Percentiles rank a stretch among this genome's conserved stretches.
Conservation (phyloP, 2,329 filamentous ascomycete genomes). For the Fusarium musae region DNA sequence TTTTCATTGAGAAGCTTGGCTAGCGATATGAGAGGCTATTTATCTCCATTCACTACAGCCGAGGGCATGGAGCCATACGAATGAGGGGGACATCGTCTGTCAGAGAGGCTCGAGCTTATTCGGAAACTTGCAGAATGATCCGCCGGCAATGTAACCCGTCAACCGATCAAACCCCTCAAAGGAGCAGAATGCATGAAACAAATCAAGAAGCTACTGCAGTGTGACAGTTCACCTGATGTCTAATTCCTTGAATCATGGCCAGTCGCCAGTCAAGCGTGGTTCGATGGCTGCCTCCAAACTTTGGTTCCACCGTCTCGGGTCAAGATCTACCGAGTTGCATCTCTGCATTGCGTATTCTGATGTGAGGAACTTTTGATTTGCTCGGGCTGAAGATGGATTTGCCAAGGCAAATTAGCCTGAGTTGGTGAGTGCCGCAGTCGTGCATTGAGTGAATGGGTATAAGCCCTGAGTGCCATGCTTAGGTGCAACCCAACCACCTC, state of each 20-base stretch:
- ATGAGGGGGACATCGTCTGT: not conserved
- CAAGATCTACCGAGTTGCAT: slow-evolving; percentile 17
- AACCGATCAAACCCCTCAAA: slow-evolving; percentile 2
- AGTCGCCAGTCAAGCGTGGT: not conserved
- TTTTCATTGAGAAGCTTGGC: not conserved
- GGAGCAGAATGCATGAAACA: not conserved
- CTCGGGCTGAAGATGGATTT: not conserved
- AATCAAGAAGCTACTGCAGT: not conserved
- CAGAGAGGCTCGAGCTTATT: not conserved
- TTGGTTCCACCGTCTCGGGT: slow-evolving; percentile 24
- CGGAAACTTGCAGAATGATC: slow-evolving; percentile 5
- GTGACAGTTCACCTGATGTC: slow-evolving; percentile 9
- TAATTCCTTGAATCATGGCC: not conserved
- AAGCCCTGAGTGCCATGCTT: slow-evolving; percentile 7
- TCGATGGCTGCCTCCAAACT: not conserved
- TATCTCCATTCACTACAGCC: not conserved
- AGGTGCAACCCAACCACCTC: slow-evolving; percentile 3
- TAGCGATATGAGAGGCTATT: not conserved
- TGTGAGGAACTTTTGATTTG: not conserved
- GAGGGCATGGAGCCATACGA: no score
- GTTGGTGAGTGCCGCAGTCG: slow-evolving; percentile 5
- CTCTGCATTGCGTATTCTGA: not conserved
- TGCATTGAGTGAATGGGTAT: slow-evolving; percentile 17
- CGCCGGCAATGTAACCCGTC: slow-evolving; percentile 17
- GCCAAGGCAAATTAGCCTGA: slow-evolving; percentile 24